Base-by-base conservation (phyloP, 495 filamentous ascomycete species). In the Schizothecium vesticola region DNA sequence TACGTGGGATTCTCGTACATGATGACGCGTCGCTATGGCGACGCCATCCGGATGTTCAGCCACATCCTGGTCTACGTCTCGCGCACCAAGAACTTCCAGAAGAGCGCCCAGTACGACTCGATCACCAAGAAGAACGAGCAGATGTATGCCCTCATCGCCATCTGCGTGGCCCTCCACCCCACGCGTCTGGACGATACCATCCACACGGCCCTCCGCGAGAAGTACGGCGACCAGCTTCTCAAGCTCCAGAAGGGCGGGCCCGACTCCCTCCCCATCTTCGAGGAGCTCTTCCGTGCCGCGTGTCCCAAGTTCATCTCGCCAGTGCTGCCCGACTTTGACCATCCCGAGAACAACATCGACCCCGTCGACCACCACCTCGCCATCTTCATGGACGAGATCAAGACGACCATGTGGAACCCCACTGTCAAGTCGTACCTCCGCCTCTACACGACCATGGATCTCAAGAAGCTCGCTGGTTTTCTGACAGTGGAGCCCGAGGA, bases 1-100 rank as follows among this genome's bases (percentile, higher is more conserved):
- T 99, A 98, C 78, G 94, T 98, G 71, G 95, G 95, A 66, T 98
- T 99, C 88, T 96, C 92, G 73, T 99, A 99, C 88, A 98, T 99
- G 95, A 99, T 99, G 95, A 94, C 97, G 92, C 93, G 94, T 80
- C 91, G 95, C 76, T 99, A 99, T 76, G 92, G 92, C 81, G 95
- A 99, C 78, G 95, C 95, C 79, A 97, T 98, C 82, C 92, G 94
- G 85, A 94, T 96, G 89, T 99, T 99, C 89, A 94, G 91, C 85
- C 95, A 99, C 86, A 99, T 99, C 80, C 87, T 99, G 78, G 91
- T 99, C 81, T 99, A 99, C 84, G 96, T 98, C 70, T 96, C 92
- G 61, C 88, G 95, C 70, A 99, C 95, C 75, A 99, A 99, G 90
- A 97, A 97, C 84, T 97, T 98, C 88, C 96, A 98, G 82, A 99